Percentiles rank a stretch among this genome's conserved stretches.
Evolutionary conservation across 2,329 filamentous ascomycete genomes (phyloP).

Genomic region (Microdochium nivale): DNA sequence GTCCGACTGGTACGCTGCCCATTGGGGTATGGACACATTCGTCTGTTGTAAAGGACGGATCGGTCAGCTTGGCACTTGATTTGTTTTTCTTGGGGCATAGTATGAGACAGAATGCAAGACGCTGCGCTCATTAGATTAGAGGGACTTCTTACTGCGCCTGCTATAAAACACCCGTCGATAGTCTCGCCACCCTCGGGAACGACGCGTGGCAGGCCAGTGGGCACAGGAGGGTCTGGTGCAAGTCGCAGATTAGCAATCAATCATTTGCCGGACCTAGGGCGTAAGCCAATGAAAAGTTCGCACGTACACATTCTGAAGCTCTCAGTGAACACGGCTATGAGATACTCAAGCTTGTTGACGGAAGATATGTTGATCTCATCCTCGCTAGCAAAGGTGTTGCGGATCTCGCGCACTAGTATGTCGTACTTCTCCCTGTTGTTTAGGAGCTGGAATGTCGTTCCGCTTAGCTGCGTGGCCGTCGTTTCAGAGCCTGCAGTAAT

Average conservation of each 20-base stretch:
- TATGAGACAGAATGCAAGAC: background rate
- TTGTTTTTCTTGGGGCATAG: background rate
- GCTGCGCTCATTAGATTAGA: background rate
- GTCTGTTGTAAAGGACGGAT: too few relatives aligned
- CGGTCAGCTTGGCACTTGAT: too few relatives aligned
- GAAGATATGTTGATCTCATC: conserved; percentile 28
- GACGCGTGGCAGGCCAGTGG: background rate
- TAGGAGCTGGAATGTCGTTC: conserved; percentile 29
- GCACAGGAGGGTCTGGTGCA: background rate
- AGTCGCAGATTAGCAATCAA: background rate
- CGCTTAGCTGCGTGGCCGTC: conserved; percentile 34
- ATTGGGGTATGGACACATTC: background rate
- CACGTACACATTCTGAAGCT: conserved; percentile 26
- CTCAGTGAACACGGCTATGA: conserved; percentile 34
- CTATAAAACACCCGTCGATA: background rate
- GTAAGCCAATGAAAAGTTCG: too few relatives aligned
- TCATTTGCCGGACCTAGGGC: background rate
- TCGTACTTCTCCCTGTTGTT: conserved; percentile 21
- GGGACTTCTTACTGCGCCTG: background rate
- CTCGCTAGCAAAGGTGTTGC: conserved; percentile 23
- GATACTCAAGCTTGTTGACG: conserved; percentile 25
- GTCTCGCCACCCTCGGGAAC: background rate
- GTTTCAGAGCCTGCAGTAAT: conserved; percentile 42
- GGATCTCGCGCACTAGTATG: conserved; percentile 28
- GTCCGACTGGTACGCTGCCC: conserved; percentile 19